Conservation (phyloP, 257 asterid species). For the Gentiana macrophylla region DNA sequence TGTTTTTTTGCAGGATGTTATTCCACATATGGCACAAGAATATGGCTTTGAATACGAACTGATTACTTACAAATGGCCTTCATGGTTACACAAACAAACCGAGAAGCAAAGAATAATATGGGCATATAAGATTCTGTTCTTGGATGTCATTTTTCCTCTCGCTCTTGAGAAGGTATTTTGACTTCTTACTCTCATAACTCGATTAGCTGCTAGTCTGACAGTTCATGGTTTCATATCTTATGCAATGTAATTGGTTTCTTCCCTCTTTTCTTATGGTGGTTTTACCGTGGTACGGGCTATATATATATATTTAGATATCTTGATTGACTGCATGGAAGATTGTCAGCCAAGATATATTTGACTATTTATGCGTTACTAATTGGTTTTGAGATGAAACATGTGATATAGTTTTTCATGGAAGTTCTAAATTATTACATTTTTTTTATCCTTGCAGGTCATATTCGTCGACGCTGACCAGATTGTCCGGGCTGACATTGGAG, state of each 20-base stretch:
- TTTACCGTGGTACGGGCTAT: no score
- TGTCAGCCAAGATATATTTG: no score
- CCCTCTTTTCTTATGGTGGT: no score
- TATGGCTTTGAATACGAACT: constrained; percentile 90
- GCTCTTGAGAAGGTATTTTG: constrained; percentile 76
- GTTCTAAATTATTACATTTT: no score
- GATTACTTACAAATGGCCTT: constrained; percentile 97
- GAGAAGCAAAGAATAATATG: constrained; percentile 96
- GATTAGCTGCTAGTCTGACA: constrained; percentile 4
- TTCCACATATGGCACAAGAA: constrained; percentile 89
- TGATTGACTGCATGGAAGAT: no score
- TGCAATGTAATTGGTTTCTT: background rate
- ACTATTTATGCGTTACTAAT: no score
- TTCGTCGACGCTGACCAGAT: constrained; percentile 97
- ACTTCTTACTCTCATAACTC: background rate
- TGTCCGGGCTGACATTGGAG: constrained; percentile 94
- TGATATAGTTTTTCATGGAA: no score
- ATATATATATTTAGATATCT: no score
- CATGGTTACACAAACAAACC: constrained; percentile 95
- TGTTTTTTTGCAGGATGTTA: constrained; percentile 51
- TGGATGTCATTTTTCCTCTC: constrained; percentile 97
- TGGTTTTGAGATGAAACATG: no score
- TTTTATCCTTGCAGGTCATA: constrained; percentile 56
- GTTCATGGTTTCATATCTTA: background rate
- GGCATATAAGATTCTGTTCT: constrained; percentile 94